A percentile compares a stretch with the other conserved stretches of the same genome.
Evolutionary conservation across 306 rosid species (phyloP).

Genomic region (Vicia faba): DNA sequence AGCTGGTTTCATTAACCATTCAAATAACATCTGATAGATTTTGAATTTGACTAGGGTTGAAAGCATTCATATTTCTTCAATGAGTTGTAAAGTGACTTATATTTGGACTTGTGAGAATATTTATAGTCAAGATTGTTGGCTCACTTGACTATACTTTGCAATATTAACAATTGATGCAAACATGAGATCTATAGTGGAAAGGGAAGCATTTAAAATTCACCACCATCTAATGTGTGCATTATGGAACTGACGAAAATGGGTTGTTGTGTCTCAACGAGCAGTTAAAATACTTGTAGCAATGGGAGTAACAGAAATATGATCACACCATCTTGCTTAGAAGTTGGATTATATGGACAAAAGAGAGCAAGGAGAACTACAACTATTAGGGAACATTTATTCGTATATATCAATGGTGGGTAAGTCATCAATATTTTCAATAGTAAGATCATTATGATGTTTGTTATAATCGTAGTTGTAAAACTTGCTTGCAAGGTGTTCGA

Average conservation of each 20-base stretch:
- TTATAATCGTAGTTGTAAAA: no score
- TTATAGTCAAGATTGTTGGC: slow-evolving; percentile 43
- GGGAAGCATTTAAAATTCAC: slow-evolving; percentile 41
- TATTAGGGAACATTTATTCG: no score
- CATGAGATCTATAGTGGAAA: slow-evolving; percentile 56
- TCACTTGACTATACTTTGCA: slow-evolving; percentile 51
- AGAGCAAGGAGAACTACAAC: slow-evolving; percentile 72
- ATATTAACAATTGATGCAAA: no score
- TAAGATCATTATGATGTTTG: no score
- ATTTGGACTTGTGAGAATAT: slow-evolving; percentile 48
- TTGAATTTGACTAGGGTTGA: slow-evolving; percentile 48
- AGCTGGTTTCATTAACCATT: slow-evolving; percentile 52
- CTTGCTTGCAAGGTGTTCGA: no score
- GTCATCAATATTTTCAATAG: no score
- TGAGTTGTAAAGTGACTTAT: slow-evolving; percentile 48
- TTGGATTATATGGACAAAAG: slow-evolving; percentile 51
- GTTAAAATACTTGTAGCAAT: slow-evolving; percentile 73
- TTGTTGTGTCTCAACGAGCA: slow-evolving; percentile 83
- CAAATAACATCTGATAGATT: slow-evolving; percentile 32
- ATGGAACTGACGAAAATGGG: slow-evolving; percentile 76
- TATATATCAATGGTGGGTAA: no score
- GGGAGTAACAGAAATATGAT: slow-evolving; percentile 68
- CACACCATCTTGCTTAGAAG: slow-evolving; percentile 59
- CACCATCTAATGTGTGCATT: slow-evolving; percentile 49
- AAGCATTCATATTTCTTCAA: slow-evolving; percentile 39